Evolutionary conservation across 75 land plant species (phyloP).

Genomic region (Cunninghamia lanceolata): DNA sequence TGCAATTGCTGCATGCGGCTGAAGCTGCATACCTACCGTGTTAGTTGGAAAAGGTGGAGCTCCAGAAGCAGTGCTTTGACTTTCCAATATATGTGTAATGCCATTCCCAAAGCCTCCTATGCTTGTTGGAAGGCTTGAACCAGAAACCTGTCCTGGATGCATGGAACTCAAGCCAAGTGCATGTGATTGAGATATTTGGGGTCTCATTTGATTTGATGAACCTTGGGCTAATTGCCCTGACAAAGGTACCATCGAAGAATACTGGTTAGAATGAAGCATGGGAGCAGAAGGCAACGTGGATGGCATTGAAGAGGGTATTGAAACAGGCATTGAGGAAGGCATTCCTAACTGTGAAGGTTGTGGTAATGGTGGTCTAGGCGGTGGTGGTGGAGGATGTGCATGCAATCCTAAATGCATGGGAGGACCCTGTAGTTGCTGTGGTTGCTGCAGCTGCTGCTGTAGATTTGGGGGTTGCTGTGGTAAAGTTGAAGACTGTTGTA

Average conservation of each 20-base stretch:
- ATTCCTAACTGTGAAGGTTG: constrained; percentile 37
- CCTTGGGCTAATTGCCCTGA: constrained; percentile 35
- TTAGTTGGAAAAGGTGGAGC: constrained; percentile 32
- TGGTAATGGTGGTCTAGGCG: constrained; percentile 54
- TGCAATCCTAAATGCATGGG: constrained; percentile 48
- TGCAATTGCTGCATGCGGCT: background rate
- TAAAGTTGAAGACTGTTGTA: constrained; percentile 38
- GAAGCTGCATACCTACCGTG: constrained; percentile 8
- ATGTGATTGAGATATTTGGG: constrained; percentile 47
- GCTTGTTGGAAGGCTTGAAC: constrained; percentile 24
- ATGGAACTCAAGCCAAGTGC: constrained; percentile 52
- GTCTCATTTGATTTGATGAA: constrained; percentile 44
- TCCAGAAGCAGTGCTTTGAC: constrained; percentile 27
- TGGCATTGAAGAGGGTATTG: constrained; percentile 42
- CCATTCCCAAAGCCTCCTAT: constrained; percentile 37
- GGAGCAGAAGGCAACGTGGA: constrained; percentile 32
- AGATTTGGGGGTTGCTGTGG: constrained; percentile 42
- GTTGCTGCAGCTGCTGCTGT: constrained; percentile 43
- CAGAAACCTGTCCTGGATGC: constrained; percentile 27
- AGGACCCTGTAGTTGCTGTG: constrained; percentile 32
- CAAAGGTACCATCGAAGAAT: background rate
- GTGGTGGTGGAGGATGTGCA: constrained; percentile 40
- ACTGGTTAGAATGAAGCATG: background rate
- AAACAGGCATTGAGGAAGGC: constrained; percentile 26
- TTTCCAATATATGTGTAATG: constrained; percentile 39